phyloP scores from a whole-genome alignment of 345 rosid genomes.

The Syzygium aromaticum region DNA sequence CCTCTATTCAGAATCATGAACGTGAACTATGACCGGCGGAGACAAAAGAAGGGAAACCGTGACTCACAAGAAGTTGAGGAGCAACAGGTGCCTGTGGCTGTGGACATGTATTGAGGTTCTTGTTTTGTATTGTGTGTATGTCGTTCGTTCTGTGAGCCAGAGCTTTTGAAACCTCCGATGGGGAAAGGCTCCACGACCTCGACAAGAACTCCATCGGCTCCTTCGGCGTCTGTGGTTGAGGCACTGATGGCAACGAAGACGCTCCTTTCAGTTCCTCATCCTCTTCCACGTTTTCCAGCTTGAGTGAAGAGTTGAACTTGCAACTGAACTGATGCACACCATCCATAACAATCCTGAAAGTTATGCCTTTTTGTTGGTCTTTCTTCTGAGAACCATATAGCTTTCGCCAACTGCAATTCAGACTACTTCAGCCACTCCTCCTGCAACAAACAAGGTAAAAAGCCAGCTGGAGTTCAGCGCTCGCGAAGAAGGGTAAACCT shows the following conservation, averaged over 20 bases:
- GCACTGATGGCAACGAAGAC: slow-evolving; percentile 39
- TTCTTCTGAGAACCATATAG: neutral
- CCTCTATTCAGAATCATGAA: neutral
- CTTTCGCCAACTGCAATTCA: neutral
- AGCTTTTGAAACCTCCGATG: slow-evolving; percentile 88
- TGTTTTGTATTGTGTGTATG: slow-evolving; percentile 12
- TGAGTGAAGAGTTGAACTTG: slow-evolving; percentile 25
- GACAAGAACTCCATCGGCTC: slow-evolving; percentile 94
- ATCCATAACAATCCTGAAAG: slow-evolving; percentile 30
- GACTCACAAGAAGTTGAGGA: slow-evolving; percentile 18
- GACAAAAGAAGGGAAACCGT: neutral
- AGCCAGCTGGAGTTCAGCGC: neutral
- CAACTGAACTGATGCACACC: slow-evolving; percentile 14
- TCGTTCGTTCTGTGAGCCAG: slow-evolving; percentile 66
- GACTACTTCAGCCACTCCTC: neutral
- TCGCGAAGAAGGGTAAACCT: neutral
- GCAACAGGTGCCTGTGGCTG: slow-evolving; percentile 31
- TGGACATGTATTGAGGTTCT: slow-evolving; percentile 2
- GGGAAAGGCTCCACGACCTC: slow-evolving; percentile 91
- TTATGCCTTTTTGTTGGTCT: neutral
- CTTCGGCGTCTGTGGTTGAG: slow-evolving; percentile 72
- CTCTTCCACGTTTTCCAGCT: slow-evolving; percentile 46
- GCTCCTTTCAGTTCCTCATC: slow-evolving; percentile 31
- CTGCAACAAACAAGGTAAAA: neutral
- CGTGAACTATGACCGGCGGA: neutral